Evolutionary conservation across 108 stramenopile genomes (phyloP).

Genomic region (Phaeodactylum tricornutum): DNA sequence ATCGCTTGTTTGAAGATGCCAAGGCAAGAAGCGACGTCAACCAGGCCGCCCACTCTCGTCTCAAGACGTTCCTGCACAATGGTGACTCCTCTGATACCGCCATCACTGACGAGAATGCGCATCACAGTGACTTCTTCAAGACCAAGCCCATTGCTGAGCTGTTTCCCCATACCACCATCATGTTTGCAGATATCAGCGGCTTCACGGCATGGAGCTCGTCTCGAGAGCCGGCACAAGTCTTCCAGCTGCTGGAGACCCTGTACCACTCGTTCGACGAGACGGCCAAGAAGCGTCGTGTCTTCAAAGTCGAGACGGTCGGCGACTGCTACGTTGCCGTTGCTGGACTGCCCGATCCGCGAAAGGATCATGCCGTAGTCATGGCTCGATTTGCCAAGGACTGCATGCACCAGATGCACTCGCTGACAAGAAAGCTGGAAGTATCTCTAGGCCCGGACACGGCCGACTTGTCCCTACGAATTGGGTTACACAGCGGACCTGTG

Average conservation of each 20-base stretch:
- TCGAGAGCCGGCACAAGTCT: slow-evolving; percentile 23
- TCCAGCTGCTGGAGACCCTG: slow-evolving; percentile 21
- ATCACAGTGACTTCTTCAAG: not conserved
- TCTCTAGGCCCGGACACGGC: slow-evolving; percentile 32
- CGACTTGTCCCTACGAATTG: slow-evolving; percentile 37
- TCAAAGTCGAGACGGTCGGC: slow-evolving; percentile 24
- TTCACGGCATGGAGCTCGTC: slow-evolving; percentile 10
- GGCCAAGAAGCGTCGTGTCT: slow-evolving; percentile 13
- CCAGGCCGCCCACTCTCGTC: slow-evolving; percentile 2
- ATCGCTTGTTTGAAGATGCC: slow-evolving; percentile 11
- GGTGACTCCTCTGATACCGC: not conserved
- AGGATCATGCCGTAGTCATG: slow-evolving; percentile 38
- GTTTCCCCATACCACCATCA: slow-evolving; percentile 6
- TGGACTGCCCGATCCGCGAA: slow-evolving; percentile 7
- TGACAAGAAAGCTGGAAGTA: slow-evolving; percentile 24
- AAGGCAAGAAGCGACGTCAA: not conserved
- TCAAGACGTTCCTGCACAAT: slow-evolving; percentile 3
- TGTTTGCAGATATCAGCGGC: slow-evolving; percentile 5
- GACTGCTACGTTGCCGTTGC: slow-evolving; percentile 58
- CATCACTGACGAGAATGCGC: slow-evolving; percentile 2
- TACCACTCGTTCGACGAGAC: slow-evolving; percentile 22
- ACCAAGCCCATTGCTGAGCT: slow-evolving; percentile 7
- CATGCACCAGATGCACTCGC: slow-evolving; percentile 28
- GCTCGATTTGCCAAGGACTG: slow-evolving; percentile 32
- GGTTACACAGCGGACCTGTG: slow-evolving; percentile 39